These are phyloP conservation scores for Cercospora citrullina DNA, from an alignment of 2,329 filamentous ascomycete genomes.

Conservation along the genomic window DNA sequence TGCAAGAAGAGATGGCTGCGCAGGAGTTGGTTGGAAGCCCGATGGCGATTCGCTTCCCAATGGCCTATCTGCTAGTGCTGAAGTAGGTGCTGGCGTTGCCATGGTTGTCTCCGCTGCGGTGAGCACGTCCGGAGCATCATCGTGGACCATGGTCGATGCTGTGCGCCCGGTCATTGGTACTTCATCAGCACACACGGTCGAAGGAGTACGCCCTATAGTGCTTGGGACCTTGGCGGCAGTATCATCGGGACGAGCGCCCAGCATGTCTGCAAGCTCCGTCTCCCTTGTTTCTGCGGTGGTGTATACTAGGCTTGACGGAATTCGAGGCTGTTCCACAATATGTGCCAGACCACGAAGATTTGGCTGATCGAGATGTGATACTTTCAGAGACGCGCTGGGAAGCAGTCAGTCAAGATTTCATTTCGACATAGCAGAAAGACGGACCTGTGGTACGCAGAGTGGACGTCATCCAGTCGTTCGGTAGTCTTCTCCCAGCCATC, in stretches of 20 bases:
- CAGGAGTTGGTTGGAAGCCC: not conserved
- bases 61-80: not conserved
- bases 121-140: not conserved
- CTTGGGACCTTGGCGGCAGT: constrained; percentile 8
- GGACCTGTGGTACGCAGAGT: constrained; percentile 45
- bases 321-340: constrained; percentile 10
- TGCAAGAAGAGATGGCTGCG: not conserved
- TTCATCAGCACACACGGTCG: constrained; percentile 11
- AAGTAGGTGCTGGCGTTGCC: constrained; percentile 12
- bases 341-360: constrained; percentile 3
- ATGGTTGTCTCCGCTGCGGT: constrained; percentile 4
- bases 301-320: constrained; percentile 20
- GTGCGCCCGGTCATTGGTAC: constrained; percentile 2
- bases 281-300: not conserved
- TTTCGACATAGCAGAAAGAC: not conserved
- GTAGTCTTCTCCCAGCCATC: constrained; percentile 44
- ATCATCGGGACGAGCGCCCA: not conserved
- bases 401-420: constrained; percentile 11
- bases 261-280: not conserved
- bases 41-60: not conserved
- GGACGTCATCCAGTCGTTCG: constrained; percentile 36
- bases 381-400: constrained; percentile 25
- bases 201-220: constrained; percentile 8
- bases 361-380: constrained; percentile 25
- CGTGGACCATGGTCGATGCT: constrained; percentile 11